Conservation (phyloP, 1,284 basidiomycete genomes). For the Pseudozyma tsukubaensis region DNA sequence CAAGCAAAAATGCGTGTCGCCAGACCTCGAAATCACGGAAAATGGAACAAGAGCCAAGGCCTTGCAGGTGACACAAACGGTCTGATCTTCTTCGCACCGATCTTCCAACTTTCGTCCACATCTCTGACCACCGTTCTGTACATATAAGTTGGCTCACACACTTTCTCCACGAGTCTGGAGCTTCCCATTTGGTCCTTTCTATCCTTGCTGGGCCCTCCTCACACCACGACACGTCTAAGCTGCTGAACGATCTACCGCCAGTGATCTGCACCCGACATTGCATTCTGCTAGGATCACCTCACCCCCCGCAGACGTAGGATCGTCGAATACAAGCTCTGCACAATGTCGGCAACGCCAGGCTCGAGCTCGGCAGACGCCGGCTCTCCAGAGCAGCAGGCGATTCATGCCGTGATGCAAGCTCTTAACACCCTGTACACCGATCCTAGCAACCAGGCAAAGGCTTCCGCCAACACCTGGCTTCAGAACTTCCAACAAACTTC, state of each 20-base stretch:
- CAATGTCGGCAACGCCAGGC: conserved; percentile 25
- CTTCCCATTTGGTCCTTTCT: too few species aligned
- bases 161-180: too few species aligned
- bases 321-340: too few species aligned
- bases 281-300: too few species aligned
- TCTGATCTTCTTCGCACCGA: conserved; percentile 2
- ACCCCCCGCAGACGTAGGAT: too few species aligned
- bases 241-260: too few species aligned
- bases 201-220: too few species aligned
- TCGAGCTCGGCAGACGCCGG: conserved; percentile 23
- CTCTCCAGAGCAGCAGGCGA: conserved; percentile 42
- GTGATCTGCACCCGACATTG: too few species aligned
- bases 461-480: conserved; percentile 72
- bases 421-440: conserved; percentile 73
- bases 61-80: conserved; percentile 12
- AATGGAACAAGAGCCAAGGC: background rate
- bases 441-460: conserved; percentile 84
- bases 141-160: too few species aligned
- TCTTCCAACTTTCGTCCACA: background rate
- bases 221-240: too few species aligned
- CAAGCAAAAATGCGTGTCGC: background rate
- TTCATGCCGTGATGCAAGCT: conserved; percentile 70
- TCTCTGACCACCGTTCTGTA: too few species aligned
- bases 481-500: conserved; percentile 72
- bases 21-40: background rate